Conservation (phyloP, 2,329 filamentous ascomycete species). For the Chaetomium sp. region DNA sequence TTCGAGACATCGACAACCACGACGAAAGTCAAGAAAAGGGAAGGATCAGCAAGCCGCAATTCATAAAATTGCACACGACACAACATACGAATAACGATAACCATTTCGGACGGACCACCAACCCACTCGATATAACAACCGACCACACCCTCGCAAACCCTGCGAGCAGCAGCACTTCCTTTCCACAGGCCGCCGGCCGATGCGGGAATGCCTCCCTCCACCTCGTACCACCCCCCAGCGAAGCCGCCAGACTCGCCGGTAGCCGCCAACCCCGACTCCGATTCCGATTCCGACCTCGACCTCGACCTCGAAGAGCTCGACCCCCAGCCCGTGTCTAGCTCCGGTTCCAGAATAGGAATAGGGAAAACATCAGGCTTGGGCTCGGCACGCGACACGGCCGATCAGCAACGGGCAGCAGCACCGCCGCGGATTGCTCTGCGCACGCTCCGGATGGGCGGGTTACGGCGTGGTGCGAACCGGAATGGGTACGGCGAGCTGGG, state of each 20-base stretch:
- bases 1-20: not conserved
- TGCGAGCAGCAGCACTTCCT: not conserved
- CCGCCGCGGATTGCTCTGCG: conserved; percentile 62
- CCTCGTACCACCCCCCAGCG: conserved; percentile 41
- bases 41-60: not conserved
- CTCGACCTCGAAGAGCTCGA: conserved; percentile 77
- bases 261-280: conserved; percentile 34
- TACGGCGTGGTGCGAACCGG: conserved; percentile 51
- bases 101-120: too few species aligned
- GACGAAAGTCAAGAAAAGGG: not conserved
- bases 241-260: conserved; percentile 58
- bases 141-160: not conserved
- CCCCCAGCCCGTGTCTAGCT: conserved; percentile 41
- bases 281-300: conserved; percentile 73
- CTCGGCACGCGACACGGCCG: conserved; percentile 45
- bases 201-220: conserved; percentile 47
- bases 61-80: not conserved
- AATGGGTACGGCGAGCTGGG: conserved; percentile 56
- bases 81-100: too few species aligned
- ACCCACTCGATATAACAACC: too few species aligned
- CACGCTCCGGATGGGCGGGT: conserved; percentile 59
- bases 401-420: conserved; percentile 36
- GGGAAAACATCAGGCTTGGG: conserved; percentile 32
- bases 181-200: not conserved
- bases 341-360: conserved; percentile 27